Conservation (phyloP, 257 asterid species). For the Solanum stenotomum region DNA sequence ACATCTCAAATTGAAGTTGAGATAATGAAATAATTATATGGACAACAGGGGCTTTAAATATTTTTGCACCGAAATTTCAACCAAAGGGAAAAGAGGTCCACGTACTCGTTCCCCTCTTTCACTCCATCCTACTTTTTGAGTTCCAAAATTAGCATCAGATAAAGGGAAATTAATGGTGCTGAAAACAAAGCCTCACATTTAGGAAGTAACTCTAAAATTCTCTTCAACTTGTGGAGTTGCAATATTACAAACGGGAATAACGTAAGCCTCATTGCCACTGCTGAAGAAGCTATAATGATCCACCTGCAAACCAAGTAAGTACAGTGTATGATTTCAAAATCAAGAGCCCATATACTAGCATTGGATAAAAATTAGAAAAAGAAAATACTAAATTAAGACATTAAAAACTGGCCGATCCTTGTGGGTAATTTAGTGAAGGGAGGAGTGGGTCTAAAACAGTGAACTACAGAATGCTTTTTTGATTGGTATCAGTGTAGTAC, state of each 20-base stretch:
- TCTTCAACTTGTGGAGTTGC: slow-evolving; percentile 68
- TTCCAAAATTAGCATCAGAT: not conserved
- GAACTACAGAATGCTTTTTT: not conserved
- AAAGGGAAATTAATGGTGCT: not conserved
- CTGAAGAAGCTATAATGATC: slow-evolving; percentile 64
- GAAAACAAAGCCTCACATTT: slow-evolving; percentile 48
- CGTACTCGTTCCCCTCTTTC: not conserved
- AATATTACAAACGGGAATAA: slow-evolving; percentile 52
- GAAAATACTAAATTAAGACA: not conserved
- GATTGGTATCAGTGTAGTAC: not conserved
- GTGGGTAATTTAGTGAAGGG: not conserved
- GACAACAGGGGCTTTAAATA: not conserved
- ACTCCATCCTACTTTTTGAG: not conserved
- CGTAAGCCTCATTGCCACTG: slow-evolving; percentile 57
- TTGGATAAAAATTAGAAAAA: not conserved
- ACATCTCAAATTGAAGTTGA: not conserved
- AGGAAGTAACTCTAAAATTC: slow-evolving; percentile 51
- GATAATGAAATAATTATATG: not conserved
- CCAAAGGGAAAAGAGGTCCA: not conserved
- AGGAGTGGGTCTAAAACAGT: not conserved
- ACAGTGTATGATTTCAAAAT: not conserved
- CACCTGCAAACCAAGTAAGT: slow-evolving; percentile 39
- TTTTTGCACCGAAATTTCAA: not conserved
- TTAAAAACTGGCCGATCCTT: not conserved
- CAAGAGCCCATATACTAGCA: not conserved